phyloP scores from a whole-genome alignment of 176 grass and related monocot genomes.

The Alopecurus myosuroides region DNA sequence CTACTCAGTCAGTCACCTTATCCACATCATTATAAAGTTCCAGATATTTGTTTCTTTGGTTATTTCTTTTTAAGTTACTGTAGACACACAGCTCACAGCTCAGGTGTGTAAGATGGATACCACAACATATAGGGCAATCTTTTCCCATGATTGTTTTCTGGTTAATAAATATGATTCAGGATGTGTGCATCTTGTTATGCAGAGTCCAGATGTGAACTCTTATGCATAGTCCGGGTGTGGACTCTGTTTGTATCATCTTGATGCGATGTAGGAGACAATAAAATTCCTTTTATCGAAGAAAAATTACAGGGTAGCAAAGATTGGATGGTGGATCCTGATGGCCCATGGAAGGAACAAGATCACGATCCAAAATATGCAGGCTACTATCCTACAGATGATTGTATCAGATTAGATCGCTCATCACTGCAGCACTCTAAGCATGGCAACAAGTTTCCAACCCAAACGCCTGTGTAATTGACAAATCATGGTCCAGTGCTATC shows the following conservation, averaged over 20 bases:
- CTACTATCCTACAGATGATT: neutral
- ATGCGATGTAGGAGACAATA: too few relatives aligned
- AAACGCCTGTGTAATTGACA: neutral
- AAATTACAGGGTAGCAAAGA: neutral
- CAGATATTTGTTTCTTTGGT: neutral
- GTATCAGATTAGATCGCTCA: neutral
- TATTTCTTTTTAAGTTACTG: neutral
- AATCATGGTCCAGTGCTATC: neutral
- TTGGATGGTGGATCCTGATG: neutral
- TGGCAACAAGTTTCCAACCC: neutral
- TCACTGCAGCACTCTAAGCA: neutral
- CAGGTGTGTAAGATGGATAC: neutral
- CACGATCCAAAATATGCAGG: neutral
- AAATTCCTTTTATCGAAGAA: too few relatives aligned
- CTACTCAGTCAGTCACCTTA: neutral
- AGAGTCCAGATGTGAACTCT: too few relatives aligned
- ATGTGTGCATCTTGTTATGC: too few relatives aligned
- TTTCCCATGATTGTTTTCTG: neutral
- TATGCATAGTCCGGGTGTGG: too few relatives aligned
- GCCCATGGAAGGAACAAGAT: neutral
- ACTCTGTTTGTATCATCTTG: too few relatives aligned
- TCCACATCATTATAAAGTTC: neutral
- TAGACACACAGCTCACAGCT: neutral
- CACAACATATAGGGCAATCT: neutral
- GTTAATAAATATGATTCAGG: neutral